These are phyloP conservation scores for Lyophyllum semitale DNA, from an alignment of 768 basidiomycete species.

Conservation along the genomic window DNA sequence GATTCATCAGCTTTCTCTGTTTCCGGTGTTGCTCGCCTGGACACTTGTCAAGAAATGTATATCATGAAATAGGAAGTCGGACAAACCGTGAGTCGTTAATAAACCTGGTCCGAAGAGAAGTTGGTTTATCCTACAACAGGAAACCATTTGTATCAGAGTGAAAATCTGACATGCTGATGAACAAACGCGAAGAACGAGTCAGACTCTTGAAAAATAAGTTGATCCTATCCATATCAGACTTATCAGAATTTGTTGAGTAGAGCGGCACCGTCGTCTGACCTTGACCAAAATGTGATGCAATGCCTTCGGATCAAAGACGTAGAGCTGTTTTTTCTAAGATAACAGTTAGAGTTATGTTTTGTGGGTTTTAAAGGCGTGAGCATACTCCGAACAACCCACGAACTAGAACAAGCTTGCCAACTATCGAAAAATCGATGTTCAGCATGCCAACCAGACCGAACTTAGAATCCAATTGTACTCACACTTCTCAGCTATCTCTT, in stretches of 20 bases:
- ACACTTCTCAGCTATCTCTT: no score
- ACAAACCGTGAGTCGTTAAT: constrained; percentile 13
- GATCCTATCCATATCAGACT: constrained; percentile 7
- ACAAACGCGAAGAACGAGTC: constrained; percentile 7
- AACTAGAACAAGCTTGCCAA: no score
- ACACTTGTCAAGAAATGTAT: no score
- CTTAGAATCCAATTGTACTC: no score
- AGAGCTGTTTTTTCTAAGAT: no score
- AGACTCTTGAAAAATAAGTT: constrained; percentile 14
- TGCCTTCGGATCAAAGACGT: constrained; percentile 15
- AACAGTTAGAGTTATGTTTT: constrained; percentile 3
- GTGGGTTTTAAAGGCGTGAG: neutral
- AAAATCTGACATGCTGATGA: no score
- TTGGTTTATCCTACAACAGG: constrained; percentile 2
- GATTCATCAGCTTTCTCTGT: constrained; percentile 20
- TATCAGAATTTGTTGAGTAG: neutral
- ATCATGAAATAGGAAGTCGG: neutral
- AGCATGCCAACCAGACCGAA: constrained; percentile 6
- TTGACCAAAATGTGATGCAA: constrained; percentile 17
- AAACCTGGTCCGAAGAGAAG: constrained; percentile 14
- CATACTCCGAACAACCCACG: constrained; percentile 13
- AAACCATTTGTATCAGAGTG: neutral
- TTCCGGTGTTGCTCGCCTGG: constrained; percentile 17
- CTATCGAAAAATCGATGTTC: no score
- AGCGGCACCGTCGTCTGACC: neutral